These are phyloP conservation scores for Fusarium sp. DNA, from an alignment of 2,329 filamentous ascomycete species.

Conservation along the genomic window DNA sequence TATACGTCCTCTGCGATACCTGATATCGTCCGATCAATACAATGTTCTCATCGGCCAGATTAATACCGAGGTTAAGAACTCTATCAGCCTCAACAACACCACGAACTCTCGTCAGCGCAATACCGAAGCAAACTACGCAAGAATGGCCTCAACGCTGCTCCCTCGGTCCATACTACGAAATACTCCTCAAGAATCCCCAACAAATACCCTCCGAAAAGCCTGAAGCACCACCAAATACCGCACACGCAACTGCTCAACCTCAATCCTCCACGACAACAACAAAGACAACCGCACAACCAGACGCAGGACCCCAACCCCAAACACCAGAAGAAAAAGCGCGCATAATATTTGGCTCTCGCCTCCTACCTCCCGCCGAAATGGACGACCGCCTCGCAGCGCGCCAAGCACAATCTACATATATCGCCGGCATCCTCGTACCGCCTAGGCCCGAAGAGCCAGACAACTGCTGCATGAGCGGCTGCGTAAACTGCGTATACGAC, in stretches of 20 bases:
- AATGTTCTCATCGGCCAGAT: constrained; percentile 47
- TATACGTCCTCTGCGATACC: background rate
- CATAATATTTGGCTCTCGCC: constrained; percentile 83
- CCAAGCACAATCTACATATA: constrained; percentile 65
- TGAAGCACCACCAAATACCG: constrained; percentile 55
- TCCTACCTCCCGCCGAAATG: constrained; percentile 77
- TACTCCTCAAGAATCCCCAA: constrained; percentile 60
- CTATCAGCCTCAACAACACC: constrained; percentile 37
- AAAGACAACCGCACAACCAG: constrained; percentile 21
- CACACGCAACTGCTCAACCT: constrained; percentile 40
- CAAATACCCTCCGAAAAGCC: constrained; percentile 54
- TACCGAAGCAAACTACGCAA: constrained; percentile 33
- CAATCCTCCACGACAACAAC: constrained; percentile 35
- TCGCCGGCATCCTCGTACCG: constrained; percentile 85
- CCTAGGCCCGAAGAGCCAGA: constrained; percentile 89
- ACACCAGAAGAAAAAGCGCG: constrained; percentile 64
- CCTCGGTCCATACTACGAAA: constrained; percentile 67
- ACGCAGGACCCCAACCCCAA: constrained; percentile 35
- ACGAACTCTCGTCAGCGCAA: constrained; percentile 45
- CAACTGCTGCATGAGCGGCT: constrained; percentile 99
- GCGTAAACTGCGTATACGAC: constrained; percentile 98
- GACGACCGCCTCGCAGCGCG: constrained; percentile 67
- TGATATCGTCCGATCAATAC: background rate
- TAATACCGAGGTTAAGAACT: constrained; percentile 47
- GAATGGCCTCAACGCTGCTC: constrained; percentile 54